Conservation (phyloP, 163 green algal genomes). For the Chlorella variabilis region DNA sequence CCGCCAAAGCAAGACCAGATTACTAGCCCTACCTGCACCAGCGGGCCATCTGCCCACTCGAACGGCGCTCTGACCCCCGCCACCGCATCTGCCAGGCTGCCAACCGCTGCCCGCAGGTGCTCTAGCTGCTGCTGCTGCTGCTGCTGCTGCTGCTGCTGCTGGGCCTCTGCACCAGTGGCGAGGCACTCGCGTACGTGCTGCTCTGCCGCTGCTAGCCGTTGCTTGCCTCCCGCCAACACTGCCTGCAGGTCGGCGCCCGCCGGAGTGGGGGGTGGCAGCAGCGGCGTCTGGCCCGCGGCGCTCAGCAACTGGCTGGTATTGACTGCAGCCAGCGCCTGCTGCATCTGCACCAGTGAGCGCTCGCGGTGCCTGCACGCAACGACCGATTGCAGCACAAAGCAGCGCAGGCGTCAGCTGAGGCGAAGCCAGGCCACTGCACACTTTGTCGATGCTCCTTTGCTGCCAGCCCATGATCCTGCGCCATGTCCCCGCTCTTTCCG, state of each 20-base stretch:
- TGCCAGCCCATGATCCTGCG: background rate
- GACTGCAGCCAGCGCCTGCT: conserved; percentile 14
- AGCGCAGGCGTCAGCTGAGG: too few species aligned
- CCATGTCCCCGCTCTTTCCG: too few species aligned
- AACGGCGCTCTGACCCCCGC: conserved; percentile 85
- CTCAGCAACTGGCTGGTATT: conserved; percentile 33
- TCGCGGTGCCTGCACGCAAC: conserved; percentile 45
- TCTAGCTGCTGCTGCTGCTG: conserved; percentile 33
- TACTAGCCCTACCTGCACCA: conserved; percentile 93
- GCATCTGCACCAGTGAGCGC: conserved; percentile 21
- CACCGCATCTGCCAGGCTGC: conserved; percentile 50
- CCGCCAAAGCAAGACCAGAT: too few species aligned
- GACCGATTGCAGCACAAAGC: background rate
- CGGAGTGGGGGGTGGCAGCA: conserved; percentile 31
- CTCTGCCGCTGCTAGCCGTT: conserved; percentile 24
- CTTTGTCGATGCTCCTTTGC: background rate
- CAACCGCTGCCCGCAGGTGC: conserved; percentile 35
- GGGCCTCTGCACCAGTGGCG: background rate
- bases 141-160: conserved; percentile 15
- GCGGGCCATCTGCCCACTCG: conserved; percentile 95
- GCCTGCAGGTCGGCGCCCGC: conserved; percentile 45
- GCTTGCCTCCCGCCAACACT: conserved; percentile 27
- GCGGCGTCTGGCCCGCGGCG: background rate
- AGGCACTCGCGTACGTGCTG: background rate
- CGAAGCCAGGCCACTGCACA: background rate